phyloP scores from a whole-genome alignment of 768 basidiomycete genomes.

The Mycena galopus region DNA sequence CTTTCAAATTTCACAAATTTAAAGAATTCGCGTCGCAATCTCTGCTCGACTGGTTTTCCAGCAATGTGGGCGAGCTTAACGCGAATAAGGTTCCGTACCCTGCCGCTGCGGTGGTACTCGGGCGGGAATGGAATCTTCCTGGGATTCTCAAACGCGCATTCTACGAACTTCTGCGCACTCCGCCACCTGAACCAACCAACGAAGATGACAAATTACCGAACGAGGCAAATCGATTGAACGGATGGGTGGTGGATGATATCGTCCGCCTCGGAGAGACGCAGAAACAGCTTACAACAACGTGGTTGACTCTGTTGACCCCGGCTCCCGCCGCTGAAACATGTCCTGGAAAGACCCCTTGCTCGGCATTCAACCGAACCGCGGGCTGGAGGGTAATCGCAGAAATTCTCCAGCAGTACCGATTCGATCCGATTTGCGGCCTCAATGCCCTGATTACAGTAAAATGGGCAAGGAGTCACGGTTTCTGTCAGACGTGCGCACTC shows the following conservation, averaged over 20 bases:
- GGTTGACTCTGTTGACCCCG: slow-evolving; percentile 20
- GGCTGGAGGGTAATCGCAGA: not conserved
- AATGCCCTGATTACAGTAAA: not conserved
- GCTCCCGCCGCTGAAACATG: not conserved
- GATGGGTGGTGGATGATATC: slow-evolving; percentile 4
- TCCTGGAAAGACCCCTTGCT: not conserved
- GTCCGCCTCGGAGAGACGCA: slow-evolving; percentile 29
- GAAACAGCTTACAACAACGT: slow-evolving; percentile 25
- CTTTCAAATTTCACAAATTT: no score
- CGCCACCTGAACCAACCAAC: not conserved
- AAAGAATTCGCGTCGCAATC: no score
- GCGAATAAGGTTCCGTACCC: slow-evolving; percentile 45
- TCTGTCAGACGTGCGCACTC: not conserved
- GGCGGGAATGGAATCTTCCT: slow-evolving; percentile 43
- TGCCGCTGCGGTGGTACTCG: slow-evolving; percentile 49
- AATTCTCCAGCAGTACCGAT: not conserved
- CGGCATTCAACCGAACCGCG: not conserved
- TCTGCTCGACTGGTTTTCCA: no score
- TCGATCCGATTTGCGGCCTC: slow-evolving; percentile 12
- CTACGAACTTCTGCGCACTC: slow-evolving; percentile 50
- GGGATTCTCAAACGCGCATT: slow-evolving; percentile 51
- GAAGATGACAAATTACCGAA: not conserved
- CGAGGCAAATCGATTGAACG: not conserved
- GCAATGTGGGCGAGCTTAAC: no score
- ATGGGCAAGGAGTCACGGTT: not conserved